Conservation (phyloP, 257 asterid species). For the Ehretia macrophylla region DNA sequence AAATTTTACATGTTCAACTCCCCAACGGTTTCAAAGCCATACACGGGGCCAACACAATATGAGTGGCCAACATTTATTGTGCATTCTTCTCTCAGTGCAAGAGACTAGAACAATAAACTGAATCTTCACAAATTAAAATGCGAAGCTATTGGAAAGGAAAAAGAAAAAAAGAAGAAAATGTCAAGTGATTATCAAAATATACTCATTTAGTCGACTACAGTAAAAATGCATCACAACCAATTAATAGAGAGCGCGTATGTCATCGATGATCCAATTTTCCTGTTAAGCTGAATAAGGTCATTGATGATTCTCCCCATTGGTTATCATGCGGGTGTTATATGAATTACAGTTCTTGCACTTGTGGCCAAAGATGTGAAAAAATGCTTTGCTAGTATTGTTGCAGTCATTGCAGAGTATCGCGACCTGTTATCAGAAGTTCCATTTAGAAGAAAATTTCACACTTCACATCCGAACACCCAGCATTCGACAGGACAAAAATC, state of each 20-base stretch:
- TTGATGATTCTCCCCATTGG: slow-evolving; percentile 33
- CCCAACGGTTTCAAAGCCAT: too few relatives aligned
- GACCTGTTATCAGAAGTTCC: slow-evolving; percentile 40
- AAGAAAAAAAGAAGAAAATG: too few relatives aligned
- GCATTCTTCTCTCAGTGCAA: too few relatives aligned
- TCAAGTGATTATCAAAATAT: not conserved
- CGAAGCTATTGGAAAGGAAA: too few relatives aligned
- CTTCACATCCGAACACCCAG: not conserved
- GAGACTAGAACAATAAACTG: not conserved
- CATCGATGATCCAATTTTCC: slow-evolving; percentile 1
- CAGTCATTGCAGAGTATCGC: slow-evolving; percentile 82
- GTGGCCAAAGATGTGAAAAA: slow-evolving; percentile 82
- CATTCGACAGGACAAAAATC: too few relatives aligned
- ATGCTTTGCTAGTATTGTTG: slow-evolving; percentile 54
- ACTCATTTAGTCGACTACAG: not conserved
- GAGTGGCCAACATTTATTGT: too few relatives aligned
- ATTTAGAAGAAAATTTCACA: not conserved
- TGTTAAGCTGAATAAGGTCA: slow-evolving; percentile 15
- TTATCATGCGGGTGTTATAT: slow-evolving; percentile 69
- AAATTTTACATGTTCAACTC: too few relatives aligned
- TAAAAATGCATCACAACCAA: too few relatives aligned
- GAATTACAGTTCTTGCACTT: slow-evolving; percentile 73
- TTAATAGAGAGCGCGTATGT: not conserved
- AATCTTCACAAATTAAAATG: too few relatives aligned
- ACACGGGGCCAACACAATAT: too few relatives aligned